Evolutionary conservation across 495 filamentous ascomycete species (phyloP), one percentile per base, ranked within the genome.

Genomic region (Cladorrhinum samala): DNA sequence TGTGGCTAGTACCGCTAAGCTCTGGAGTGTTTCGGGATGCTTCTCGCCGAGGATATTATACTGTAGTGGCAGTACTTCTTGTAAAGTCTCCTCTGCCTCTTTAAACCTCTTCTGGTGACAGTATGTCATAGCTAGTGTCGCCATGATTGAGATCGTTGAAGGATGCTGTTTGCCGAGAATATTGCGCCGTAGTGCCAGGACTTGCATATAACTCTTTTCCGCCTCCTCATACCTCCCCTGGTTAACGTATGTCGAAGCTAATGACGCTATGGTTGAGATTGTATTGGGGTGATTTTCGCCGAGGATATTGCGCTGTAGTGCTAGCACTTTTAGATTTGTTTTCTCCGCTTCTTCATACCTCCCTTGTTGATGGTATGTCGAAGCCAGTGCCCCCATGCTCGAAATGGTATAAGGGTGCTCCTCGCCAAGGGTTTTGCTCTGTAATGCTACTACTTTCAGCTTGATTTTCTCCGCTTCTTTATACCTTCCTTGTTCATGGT

Each of bases 21-120:
- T n/a, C n/a, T n/a, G n/a, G n/a, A n/a, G n/a, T n/a, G n/a, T n/a
- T n/a, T 58, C 14, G 13, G 66, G 62, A 65, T 72, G 64, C 37
- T 65, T 54, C 9, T 55, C 37, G 1, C 69, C 62, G 2, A 68
- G 50, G n/a, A 53, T n/a, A n/a, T n/a, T n/a, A n/a, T n/a, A n/a
- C n/a, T 8, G 13, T 49, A 37, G 27, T 8, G 2, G 14, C 25
- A 37, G 18, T 27, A 37, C 43, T 46, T 46, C 43, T 19, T n/a
- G n/a, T n/a, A n/a, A n/a, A n/a, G n/a, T 14, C 3, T 46, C 19
- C 43, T 46, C 36, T 13, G 30, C 53, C 2, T 55, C 53, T 2
- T 49, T 21, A 52, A 50, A 63, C 19, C 55, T 56, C 1, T 56
- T 50, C 46, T 64, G 55, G 20, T 44, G 39, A 1, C 42, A 52